A percentile compares a stretch with the other conserved stretches of the same genome.
These are phyloP conservation scores for Penicillium concentricum DNA, from an alignment of 2,329 filamentous ascomycete species.

Conservation along the genomic window DNA sequence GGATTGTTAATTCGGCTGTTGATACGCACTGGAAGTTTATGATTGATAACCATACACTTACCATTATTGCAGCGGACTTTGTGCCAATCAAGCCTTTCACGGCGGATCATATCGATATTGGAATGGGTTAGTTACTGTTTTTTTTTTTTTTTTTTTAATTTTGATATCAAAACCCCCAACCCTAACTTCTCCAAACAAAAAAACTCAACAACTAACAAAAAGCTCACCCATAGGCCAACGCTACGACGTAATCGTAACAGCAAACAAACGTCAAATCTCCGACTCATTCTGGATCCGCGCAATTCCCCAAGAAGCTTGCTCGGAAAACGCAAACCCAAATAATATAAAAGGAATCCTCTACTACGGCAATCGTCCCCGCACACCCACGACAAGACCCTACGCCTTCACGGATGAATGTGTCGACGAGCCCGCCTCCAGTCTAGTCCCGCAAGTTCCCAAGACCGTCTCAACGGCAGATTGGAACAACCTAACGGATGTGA, in stretches of 20 bases:
- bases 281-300: constrained; percentile 46
- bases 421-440: constrained; percentile 28
- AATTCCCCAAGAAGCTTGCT: constrained; percentile 46
- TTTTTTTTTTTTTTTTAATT: too few relatives aligned
- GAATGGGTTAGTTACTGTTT: constrained; percentile 37
- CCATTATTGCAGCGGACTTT: constrained; percentile 58
- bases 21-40: constrained; percentile 43
- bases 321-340: constrained; percentile 38
- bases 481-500: constrained; percentile 19
- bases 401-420: constrained; percentile 25
- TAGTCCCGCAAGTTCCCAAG: constrained; percentile 27
- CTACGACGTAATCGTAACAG: constrained; percentile 40
- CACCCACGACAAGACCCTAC: constrained; percentile 21
- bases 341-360: constrained; percentile 54
- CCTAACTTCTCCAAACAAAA: neutral
- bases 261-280: constrained; percentile 22
- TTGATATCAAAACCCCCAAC: neutral
- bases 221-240: constrained; percentile 34
- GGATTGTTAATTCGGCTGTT: constrained; percentile 31
- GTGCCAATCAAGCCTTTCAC: constrained; percentile 58
- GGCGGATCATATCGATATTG: constrained; percentile 47
- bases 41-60: constrained; percentile 55
- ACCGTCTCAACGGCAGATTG: constrained; percentile 16
- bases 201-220: neutral
- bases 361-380: constrained; percentile 27